Evolutionary conservation across 2,329 filamentous ascomycete species (phyloP).

Genomic region (Diaporthe batatas): DNA sequence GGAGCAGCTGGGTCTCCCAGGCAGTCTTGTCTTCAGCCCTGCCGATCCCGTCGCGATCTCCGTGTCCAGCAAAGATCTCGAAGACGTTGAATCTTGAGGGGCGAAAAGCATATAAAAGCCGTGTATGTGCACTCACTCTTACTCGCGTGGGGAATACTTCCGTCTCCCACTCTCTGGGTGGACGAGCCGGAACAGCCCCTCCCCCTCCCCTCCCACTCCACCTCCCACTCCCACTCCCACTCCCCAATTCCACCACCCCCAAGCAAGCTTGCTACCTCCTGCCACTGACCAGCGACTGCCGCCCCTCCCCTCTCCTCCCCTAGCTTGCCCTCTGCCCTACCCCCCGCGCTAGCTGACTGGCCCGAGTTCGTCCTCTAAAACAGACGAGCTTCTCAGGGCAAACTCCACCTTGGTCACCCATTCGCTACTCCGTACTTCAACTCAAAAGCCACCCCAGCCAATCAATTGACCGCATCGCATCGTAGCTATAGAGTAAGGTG

Average conservation of each 20-base stretch:
- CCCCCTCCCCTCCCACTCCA: conserved; percentile 10
- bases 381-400: conserved; percentile 39
- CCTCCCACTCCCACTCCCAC: too few species aligned
- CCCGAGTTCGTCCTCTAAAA: conserved; percentile 40
- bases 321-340: background rate
- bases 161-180: conserved; percentile 24
- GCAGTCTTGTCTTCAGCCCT: conserved; percentile 13
- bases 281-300: background rate
- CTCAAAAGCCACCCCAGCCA: conserved; percentile 41
- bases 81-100: background rate
- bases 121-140: background rate
- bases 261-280: background rate
- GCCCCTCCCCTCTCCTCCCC: conserved; percentile 4
- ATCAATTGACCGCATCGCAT: conserved; percentile 40
- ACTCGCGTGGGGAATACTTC: conserved; percentile 16
- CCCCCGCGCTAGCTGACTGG: conserved; percentile 38
- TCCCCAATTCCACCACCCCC: conserved; percentile 18
- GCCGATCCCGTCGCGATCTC: conserved; percentile 38
- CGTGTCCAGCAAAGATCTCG: conserved; percentile 10
- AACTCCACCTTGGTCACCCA: conserved; percentile 42
- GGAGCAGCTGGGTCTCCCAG: background rate
- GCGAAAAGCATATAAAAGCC: conserved; percentile 23
- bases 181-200: conserved; percentile 30
- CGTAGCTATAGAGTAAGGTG: conserved; percentile 41
- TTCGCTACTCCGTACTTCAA: conserved; percentile 42